These are phyloP conservation scores for Lactarius quietus DNA, from an alignment of 768 basidiomycete genomes.

Conservation along the genomic window DNA sequence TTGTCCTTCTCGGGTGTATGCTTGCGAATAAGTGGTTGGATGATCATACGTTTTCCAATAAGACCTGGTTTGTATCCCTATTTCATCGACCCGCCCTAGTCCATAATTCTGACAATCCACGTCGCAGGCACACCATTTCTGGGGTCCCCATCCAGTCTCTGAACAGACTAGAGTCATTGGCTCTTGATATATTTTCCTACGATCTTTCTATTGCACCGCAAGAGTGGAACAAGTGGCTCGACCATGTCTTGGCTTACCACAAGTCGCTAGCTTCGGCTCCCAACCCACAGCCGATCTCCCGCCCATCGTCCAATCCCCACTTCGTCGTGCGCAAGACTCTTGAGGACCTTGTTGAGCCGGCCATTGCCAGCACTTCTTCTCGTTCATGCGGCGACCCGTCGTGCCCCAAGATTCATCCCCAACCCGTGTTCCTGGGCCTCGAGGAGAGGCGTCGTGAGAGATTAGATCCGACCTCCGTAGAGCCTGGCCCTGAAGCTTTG, in stretches of 20 bases:
- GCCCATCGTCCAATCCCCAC: constrained; percentile 70
- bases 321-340: constrained; percentile 64
- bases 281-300: constrained; percentile 71
- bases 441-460: constrained; percentile 60
- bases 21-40: constrained; percentile 87
- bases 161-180: constrained; percentile 67
- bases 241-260: constrained; percentile 62
- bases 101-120: background rate
- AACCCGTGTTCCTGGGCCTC: constrained; percentile 69
- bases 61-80: constrained; percentile 62
- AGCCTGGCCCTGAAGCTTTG: constrained; percentile 40
- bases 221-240: constrained; percentile 72
- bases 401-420: constrained; percentile 38
- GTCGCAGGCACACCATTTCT: constrained; percentile 73
- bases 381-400: constrained; percentile 22
- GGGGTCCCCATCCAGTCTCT: constrained; percentile 65
- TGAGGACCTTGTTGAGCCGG: constrained; percentile 62
- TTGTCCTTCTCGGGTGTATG: constrained; percentile 79
- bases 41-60: constrained; percentile 86
- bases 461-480: constrained; percentile 41
- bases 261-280: constrained; percentile 54
- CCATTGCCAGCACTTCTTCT: constrained; percentile 30
- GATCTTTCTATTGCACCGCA: constrained; percentile 62
- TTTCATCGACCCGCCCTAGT: background rate
- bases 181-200: constrained; percentile 66